phyloP scores from a whole-genome alignment of 73 alveolate species.

The Tetrahymena borealis region DNA sequence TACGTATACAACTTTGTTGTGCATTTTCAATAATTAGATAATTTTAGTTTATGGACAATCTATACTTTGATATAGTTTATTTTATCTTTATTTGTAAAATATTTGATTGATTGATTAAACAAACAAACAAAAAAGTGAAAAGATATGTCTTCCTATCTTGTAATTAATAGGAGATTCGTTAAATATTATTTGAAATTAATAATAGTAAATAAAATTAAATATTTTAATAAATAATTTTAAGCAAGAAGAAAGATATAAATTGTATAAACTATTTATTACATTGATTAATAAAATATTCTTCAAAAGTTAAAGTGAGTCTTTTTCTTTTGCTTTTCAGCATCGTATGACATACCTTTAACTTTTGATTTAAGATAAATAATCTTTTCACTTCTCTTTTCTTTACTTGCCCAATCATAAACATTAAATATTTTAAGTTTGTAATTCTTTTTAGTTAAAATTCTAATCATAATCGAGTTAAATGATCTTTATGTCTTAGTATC shows the following conservation, averaged over 20 bases:
- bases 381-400: neutral
- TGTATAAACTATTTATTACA: neutral
- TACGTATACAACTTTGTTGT: neutral
- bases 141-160: too few species aligned
- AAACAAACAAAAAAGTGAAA: too few species aligned
- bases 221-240: too few species aligned
- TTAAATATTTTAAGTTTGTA: neutral
- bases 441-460: neutral
- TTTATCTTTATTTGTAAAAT: too few species aligned
- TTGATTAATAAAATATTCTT: neutral
- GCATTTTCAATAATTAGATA: too few species aligned
- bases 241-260: too few species aligned
- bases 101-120: too few species aligned
- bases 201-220: too few species aligned
- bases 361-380: neutral
- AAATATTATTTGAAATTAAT: too few species aligned
- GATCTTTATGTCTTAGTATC: neutral
- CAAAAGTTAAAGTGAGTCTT: neutral
- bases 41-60: too few species aligned
- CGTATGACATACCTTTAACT: neutral
- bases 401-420: neutral
- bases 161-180: too few species aligned
- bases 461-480: neutral
- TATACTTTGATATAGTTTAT: too few species aligned
- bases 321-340: neutral